Evolutionary conservation across 23 red algal genomes (phyloP).

Genomic region (Gracilaria vermiculophylla): DNA sequence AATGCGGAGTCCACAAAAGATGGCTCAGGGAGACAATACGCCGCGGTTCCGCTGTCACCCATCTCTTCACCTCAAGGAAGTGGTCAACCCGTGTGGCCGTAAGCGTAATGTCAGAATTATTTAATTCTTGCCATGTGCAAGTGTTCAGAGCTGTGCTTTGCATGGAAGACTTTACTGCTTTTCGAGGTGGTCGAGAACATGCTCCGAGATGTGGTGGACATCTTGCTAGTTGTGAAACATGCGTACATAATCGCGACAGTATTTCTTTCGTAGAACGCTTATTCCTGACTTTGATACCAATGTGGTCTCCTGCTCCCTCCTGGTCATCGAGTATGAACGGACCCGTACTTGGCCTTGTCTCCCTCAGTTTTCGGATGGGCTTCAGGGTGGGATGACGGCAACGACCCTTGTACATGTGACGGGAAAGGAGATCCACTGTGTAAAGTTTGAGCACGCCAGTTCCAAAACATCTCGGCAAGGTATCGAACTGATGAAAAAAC

Average conservation of each 20-base stretch:
- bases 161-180: neutral
- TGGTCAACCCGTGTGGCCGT: conserved; percentile 46
- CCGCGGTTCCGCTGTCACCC: conserved; percentile 39
- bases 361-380: conserved; percentile 29
- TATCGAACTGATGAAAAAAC: conserved; percentile 24
- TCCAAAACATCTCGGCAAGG: neutral
- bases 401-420: conserved; percentile 33
- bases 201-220: neutral
- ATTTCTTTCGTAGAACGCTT: neutral
- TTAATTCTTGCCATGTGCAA: neutral
- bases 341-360: conserved; percentile 14
- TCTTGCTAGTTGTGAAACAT: neutral
- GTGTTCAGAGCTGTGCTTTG: neutral
- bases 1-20: neutral
- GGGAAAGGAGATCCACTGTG: neutral
- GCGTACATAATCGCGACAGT: neutral
- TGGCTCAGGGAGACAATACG: neutral
- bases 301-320: neutral
- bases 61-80: conserved; percentile 51
- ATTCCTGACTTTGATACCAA: neutral
- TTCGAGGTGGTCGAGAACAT: neutral
- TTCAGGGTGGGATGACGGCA: neutral
- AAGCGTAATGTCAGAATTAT: neutral
- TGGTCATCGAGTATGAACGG: neutral
- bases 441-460: conserved; percentile 33